Base-by-base conservation (phyloP, 202 grass and related monocot genomes). In the Saccharum hybrid region DNA sequence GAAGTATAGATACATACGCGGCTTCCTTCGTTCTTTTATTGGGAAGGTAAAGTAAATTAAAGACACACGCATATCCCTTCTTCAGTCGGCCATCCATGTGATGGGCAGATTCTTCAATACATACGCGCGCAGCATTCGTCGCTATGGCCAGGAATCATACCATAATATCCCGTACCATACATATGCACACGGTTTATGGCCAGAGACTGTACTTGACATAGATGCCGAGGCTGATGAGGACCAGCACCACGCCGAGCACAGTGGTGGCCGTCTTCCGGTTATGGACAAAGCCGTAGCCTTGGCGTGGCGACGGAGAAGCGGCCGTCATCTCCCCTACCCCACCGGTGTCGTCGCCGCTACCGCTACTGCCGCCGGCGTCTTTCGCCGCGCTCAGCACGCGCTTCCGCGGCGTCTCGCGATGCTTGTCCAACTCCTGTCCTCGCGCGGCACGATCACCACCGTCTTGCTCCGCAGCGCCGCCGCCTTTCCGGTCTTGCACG, bases 161-260 rank as follows among this genome's bases (percentile, higher is more conserved):
- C 41, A 16, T 16, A 28, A 28, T 28, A 30, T 8, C 49, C 13
- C 14, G 15, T 52, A 4, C 13, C 12, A 19, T 19, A 19, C 6
- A 54, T 4, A 9, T 31, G 22, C 22, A 12, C 39, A 22, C 21
- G n/a, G 21, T 67, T 52, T 63, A 90, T 62, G 83, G 49, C 60
- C 38, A 7, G 36, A 85, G 3, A 72, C 88, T 82, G 13, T 78
- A 86, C 83, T 10, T 89, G 67, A 82, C 21, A 37, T 78, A 89
- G 66, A 89, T 82, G 61, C 78, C 79, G n/a, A 90, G 23, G 79
- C 49, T 83, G 54, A 90, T 8, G 49, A 86, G 10, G 21, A 21
- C 74, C 33, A 90, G 79, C 83, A 74, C 49, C 83, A 78, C 68
- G 61, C 68, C 79, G 10, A 90, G 3, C 61, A 83, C 49, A 4